Conservation (phyloP, 352 stramenopile species). For the Phytopythium cucurbitacearum region DNA sequence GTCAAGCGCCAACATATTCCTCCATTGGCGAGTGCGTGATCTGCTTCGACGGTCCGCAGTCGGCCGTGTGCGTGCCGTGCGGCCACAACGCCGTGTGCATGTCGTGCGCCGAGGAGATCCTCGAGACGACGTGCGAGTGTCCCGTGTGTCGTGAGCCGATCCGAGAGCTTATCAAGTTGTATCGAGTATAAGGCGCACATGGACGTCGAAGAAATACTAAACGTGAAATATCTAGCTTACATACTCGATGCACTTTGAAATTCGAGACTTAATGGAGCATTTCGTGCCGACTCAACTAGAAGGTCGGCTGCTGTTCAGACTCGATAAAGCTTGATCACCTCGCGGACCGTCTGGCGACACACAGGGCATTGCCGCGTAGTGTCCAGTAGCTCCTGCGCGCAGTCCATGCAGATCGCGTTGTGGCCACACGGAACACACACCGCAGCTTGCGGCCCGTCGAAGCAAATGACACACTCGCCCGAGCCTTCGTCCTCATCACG, state of each 20-base stretch:
- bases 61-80: slow-evolving; percentile 74
- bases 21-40: slow-evolving; percentile 70
- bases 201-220: slow-evolving; percentile 3
- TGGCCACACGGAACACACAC: slow-evolving; percentile 84
- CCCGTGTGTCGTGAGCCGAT: slow-evolving; percentile 66
- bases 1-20: slow-evolving; percentile 25
- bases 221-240: neutral
- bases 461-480: slow-evolving; percentile 80
- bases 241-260: neutral
- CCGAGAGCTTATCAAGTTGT: slow-evolving; percentile 78
- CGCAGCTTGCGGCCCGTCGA: slow-evolving; percentile 66
- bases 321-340: slow-evolving; percentile 75
- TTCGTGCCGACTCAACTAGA: neutral
- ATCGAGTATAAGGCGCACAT: slow-evolving; percentile 42
- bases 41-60: slow-evolving; percentile 73
- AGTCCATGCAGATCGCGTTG: slow-evolving; percentile 85
- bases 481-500: neutral
- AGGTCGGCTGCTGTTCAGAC: slow-evolving; percentile 26
- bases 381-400: slow-evolving; percentile 58
- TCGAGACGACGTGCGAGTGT: slow-evolving; percentile 52
- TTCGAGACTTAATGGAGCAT: neutral
- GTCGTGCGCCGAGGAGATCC: slow-evolving; percentile 65
- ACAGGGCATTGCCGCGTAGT: slow-evolving; percentile 67
- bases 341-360: slow-evolving; percentile 65
- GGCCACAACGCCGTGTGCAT: slow-evolving; percentile 84